Evolutionary conservation across 176 grass and related monocot species (phyloP).

Genomic region (Poa pratensis): DNA sequence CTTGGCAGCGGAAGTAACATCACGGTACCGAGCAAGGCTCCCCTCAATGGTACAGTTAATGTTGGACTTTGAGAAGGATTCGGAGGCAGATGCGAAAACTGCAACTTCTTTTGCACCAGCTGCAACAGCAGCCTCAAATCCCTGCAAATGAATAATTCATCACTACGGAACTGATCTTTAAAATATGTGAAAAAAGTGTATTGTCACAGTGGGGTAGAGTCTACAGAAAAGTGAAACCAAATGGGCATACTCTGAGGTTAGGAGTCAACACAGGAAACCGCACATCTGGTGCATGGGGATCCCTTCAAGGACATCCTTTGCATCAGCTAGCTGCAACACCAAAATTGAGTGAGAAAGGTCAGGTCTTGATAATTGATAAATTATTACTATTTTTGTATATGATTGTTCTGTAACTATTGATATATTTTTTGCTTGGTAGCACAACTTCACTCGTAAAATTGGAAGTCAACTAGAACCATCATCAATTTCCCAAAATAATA

Average conservation of each 20-base stretch:
- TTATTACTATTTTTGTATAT: background rate
- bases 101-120: constrained; percentile 88
- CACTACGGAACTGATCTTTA: background rate
- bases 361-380: background rate
- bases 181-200: constrained; percentile 6
- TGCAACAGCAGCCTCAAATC: constrained; percentile 82
- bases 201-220: background rate
- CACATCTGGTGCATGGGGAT: constrained; percentile 53
- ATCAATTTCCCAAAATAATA: background rate
- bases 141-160: constrained; percentile 49
- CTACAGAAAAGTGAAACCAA: background rate
- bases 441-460: background rate
- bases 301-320: constrained; percentile 83
- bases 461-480: background rate
- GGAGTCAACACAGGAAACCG: constrained; percentile 86
- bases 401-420: constrained; percentile 1
- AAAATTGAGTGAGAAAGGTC: constrained; percentile 36
- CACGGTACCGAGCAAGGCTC: constrained; percentile 72
- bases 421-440: constrained; percentile 1
- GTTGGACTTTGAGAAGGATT: constrained; percentile 88
- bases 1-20: constrained; percentile 70
- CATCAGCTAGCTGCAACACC: constrained; percentile 75
- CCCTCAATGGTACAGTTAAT: constrained; percentile 86
- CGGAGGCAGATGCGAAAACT: constrained; percentile 87
- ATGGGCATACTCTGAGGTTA: constrained; percentile 79